Evolutionary conservation across 208 protist genomes (phyloP).

Genomic region (Crithidia expoeki): DNA sequence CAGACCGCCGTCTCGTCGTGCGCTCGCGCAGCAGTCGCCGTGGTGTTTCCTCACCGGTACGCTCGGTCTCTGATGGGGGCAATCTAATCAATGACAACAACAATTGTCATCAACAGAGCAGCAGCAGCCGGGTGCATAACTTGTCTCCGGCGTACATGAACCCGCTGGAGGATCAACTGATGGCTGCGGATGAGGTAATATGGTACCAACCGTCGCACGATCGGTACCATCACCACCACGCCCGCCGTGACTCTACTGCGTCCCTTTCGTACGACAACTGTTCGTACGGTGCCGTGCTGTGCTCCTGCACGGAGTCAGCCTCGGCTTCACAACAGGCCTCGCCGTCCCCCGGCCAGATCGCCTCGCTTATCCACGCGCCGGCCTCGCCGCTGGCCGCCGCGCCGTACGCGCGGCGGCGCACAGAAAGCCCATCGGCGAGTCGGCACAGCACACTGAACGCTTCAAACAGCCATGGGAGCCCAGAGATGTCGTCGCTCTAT

Average conservation of each 20-base stretch:
- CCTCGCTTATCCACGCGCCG: neutral
- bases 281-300: slow-evolving; percentile 9
- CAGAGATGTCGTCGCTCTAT: too few species aligned
- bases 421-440: slow-evolving; percentile 3
- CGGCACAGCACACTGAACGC: neutral
- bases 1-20: slow-evolving; percentile 13
- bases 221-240: neutral
- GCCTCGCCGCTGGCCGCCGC: neutral
- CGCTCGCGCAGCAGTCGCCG: slow-evolving; percentile 12
- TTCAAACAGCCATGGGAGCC: slow-evolving; percentile 9
- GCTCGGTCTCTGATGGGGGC: neutral
- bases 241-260: slow-evolving; percentile 10
- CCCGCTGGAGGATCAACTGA: neutral
- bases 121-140: neutral
- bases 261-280: slow-evolving; percentile 11
- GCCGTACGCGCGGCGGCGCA: slow-evolving; percentile 1
- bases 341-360: neutral
- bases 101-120: neutral
- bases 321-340: neutral
- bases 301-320: slow-evolving; percentile 12
- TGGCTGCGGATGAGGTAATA: neutral
- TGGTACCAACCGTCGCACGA: neutral
- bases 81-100: too few species aligned
- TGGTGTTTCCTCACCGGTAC: neutral
- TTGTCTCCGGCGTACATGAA: neutral